phyloP scores from a whole-genome alignment of 2,329 filamentous ascomycete genomes.

The Colletotrichum shisoi region DNA sequence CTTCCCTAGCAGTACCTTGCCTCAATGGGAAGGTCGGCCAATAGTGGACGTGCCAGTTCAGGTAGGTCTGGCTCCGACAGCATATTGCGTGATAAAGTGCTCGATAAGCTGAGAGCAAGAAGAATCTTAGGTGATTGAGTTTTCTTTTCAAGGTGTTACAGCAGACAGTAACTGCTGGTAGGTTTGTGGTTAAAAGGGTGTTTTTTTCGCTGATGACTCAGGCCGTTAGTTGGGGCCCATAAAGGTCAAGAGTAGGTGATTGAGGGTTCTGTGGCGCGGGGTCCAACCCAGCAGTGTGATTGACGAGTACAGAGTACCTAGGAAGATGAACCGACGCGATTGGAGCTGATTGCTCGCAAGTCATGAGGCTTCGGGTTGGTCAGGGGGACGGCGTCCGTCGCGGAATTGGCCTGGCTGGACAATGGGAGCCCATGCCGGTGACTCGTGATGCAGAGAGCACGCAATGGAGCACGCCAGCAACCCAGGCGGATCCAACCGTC shows the following conservation, averaged over 20 bases:
- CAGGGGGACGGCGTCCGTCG: background rate
- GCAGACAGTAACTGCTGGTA: too few species aligned
- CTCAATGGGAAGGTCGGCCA: slow-evolving; percentile 32
- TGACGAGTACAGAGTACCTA: background rate
- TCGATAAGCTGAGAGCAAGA: background rate
- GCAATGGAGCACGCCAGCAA: slow-evolving; percentile 9
- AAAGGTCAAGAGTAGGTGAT: too few species aligned
- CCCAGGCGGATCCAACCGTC: slow-evolving; percentile 1
- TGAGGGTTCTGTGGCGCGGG: slow-evolving; percentile 23
- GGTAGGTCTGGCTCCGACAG: background rate
- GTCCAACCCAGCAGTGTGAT: slow-evolving; percentile 15
- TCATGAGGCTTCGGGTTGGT: slow-evolving; percentile 28
- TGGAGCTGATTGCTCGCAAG: slow-evolving; percentile 8
- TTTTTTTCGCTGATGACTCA: too few species aligned
- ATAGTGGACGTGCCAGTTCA: slow-evolving; percentile 11
- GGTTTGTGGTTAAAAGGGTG: too few species aligned
- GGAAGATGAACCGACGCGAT: slow-evolving; percentile 13
- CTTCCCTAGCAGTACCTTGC: slow-evolving; percentile 13
- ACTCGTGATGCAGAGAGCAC: slow-evolving; percentile 8
- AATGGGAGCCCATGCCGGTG: background rate
- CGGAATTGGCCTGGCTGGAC: background rate
- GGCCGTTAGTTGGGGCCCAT: too few species aligned
- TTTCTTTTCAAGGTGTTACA: too few species aligned
- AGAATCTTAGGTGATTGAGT: too few species aligned
- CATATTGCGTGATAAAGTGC: slow-evolving; percentile 6